Evolutionary conservation across 106 monocot species (phyloP).

Genomic region (Iris macrosiphon): DNA sequence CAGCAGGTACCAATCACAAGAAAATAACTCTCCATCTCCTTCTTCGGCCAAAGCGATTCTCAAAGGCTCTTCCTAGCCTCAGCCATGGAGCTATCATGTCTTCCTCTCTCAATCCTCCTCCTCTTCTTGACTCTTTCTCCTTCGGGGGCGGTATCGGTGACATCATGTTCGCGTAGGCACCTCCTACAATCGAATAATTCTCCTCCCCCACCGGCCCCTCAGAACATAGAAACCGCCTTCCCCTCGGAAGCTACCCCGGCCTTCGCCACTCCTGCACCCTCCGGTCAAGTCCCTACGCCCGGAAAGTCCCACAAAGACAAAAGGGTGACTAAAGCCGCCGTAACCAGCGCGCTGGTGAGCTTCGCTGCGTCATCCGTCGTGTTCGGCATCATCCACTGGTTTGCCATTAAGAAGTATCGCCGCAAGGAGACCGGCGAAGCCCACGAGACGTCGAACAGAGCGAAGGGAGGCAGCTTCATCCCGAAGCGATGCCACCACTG

Average conservation of each 20-base stretch:
- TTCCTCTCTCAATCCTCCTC: too few species aligned
- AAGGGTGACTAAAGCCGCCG: constrained; percentile 37
- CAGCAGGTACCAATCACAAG: too few species aligned
- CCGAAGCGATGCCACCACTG: constrained; percentile 33
- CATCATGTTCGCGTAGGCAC: too few species aligned
- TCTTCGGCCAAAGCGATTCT: too few species aligned
- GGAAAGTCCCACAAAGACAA: too few species aligned
- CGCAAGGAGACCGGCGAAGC: background rate
- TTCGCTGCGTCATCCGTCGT: constrained; percentile 56
- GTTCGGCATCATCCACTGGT: constrained; percentile 47
- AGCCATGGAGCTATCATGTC: too few species aligned
- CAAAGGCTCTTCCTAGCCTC: too few species aligned
- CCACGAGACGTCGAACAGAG: constrained; percentile 56
- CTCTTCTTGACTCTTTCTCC: too few species aligned
- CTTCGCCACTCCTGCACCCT: constrained; percentile 18
- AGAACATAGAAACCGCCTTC: constrained; percentile 36
- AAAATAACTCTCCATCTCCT: too few species aligned
- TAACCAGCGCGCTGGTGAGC: constrained; percentile 57
- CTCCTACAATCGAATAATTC: too few species aligned
- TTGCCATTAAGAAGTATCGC: constrained; percentile 20
- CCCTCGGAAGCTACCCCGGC: constrained; percentile 37
- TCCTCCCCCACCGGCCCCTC: too few species aligned
- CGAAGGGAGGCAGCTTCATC: constrained; percentile 20
- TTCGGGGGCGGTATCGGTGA: too few species aligned
- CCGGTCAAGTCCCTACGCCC: constrained; percentile 8